A percentile compares a stretch with the other conserved stretches of the same genome.
phyloP scores from a whole-genome alignment of 2,329 filamentous ascomycete genomes.

The Hymenoscyphus infarciens region DNA sequence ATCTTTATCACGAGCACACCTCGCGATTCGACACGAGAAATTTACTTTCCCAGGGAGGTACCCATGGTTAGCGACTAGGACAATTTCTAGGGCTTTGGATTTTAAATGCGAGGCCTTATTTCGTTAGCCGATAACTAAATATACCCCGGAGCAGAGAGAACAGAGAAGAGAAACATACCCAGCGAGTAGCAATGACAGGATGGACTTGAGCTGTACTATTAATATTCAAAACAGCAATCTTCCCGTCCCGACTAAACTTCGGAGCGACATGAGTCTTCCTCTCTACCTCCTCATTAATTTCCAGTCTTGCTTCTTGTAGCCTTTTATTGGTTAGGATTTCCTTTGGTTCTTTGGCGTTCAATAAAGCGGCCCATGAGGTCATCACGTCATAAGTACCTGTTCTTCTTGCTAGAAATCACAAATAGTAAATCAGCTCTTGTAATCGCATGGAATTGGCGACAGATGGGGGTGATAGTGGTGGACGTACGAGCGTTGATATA shows the following conservation, averaged over 20 bases:
- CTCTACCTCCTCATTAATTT: constrained; percentile 60
- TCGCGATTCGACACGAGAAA: constrained; percentile 62
- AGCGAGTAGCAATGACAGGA: constrained; percentile 63
- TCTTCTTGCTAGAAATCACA: constrained; percentile 42
- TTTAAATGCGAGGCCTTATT: constrained; percentile 50
- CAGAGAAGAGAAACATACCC: constrained; percentile 36
- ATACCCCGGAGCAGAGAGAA: too few relatives aligned
- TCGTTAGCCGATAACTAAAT: neutral
- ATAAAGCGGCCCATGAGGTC: constrained; percentile 58
- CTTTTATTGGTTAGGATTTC: constrained; percentile 47
- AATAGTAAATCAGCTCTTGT: too few relatives aligned
- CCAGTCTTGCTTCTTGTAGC: constrained; percentile 51
- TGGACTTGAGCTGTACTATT: constrained; percentile 59
- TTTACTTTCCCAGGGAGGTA: constrained; percentile 62
- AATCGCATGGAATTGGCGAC: neutral
- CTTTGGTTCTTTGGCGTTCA: constrained; percentile 46
- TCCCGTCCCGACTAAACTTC: constrained; percentile 59
- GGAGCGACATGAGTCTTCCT: constrained; percentile 59
- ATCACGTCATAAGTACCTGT: constrained; percentile 58
- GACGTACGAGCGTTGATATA: constrained; percentile 56
- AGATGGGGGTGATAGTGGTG: neutral
- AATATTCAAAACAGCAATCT: constrained; percentile 61
- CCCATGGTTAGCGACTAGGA: constrained; percentile 64
- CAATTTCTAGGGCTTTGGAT: constrained; percentile 56
- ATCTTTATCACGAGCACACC: constrained; percentile 50